phyloP scores from a whole-genome alignment of 768 basidiomycete genomes.

The Russula sp. region DNA sequence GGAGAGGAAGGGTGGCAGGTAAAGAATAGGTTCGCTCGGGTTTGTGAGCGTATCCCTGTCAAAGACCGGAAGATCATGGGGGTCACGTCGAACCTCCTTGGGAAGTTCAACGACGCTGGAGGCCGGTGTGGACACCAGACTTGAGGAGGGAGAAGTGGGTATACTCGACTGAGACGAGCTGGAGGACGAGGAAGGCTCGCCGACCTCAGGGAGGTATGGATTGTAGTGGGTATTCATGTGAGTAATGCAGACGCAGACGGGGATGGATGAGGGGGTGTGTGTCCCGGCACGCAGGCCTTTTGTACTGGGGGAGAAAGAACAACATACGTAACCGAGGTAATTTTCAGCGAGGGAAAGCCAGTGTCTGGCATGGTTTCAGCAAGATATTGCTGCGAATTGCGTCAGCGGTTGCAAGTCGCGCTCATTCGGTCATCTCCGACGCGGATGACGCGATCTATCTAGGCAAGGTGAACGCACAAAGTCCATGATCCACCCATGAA shows the following conservation, averaged over 20 bases:
- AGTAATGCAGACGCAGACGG: not conserved
- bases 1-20: conserved; percentile 82
- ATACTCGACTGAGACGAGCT: conserved; percentile 9
- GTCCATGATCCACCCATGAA: no score
- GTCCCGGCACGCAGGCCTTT: conserved; percentile 5
- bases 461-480: no score
- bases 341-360: not conserved
- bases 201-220: conserved; percentile 1
- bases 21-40: conserved; percentile 57
- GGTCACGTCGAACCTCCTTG: conserved; percentile 40
- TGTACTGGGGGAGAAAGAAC: not conserved
- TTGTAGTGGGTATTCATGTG: not conserved
- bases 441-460: conserved; percentile 26
- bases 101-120: conserved; percentile 7
- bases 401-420: conserved; percentile 16
- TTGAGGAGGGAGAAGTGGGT: conserved; percentile 6
- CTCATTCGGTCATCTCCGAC: not conserved
- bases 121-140: conserved; percentile 15
- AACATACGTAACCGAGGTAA: not conserved
- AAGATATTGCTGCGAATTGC: conserved; percentile 22
- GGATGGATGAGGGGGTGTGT: not conserved
- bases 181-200: conserved; percentile 4
- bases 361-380: not conserved
- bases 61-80: conserved; percentile 57
- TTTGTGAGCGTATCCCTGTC: conserved; percentile 38